Conservation (phyloP, 306 rosid species). For the Vicia faba region DNA sequence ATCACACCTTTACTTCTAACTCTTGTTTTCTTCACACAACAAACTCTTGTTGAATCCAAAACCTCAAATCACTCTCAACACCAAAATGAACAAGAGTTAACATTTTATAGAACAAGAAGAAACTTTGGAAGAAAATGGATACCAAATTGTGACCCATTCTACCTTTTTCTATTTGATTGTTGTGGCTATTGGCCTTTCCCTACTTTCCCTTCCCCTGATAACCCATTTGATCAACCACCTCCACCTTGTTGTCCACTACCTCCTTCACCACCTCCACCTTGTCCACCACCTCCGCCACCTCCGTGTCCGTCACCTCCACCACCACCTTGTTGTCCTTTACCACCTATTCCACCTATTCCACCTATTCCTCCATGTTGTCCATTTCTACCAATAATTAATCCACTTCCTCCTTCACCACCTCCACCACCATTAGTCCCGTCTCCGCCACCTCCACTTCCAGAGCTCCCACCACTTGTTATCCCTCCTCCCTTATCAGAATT, state of each 20-base stretch:
- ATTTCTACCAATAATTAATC: slow-evolving; percentile 10
- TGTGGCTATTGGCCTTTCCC: slow-evolving; percentile 90
- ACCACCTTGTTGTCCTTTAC: not conserved
- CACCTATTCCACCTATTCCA: slow-evolving; percentile 27
- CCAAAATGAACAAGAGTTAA: slow-evolving; percentile 45
- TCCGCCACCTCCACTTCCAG: slow-evolving; percentile 38
- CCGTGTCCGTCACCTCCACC: not conserved
- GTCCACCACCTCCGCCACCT: not conserved
- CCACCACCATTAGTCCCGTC: slow-evolving; percentile 42
- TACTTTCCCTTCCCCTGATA: slow-evolving; percentile 57
- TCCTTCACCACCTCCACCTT: not conserved
- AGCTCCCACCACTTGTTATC: slow-evolving; percentile 37
- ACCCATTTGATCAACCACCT: slow-evolving; percentile 65
- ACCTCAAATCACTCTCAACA: slow-evolving; percentile 12
- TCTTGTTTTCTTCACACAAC: slow-evolving; percentile 48
- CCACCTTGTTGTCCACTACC: slow-evolving; percentile 6
- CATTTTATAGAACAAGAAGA: slow-evolving; percentile 18
- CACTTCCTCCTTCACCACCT: slow-evolving; percentile 4
- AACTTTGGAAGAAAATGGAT: slow-evolving; percentile 22
- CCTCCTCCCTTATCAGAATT: slow-evolving; percentile 47
- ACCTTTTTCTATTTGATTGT: slow-evolving; percentile 52
- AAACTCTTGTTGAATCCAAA: slow-evolving; percentile 42
- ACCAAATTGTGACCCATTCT: slow-evolving; percentile 67
- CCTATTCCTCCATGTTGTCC: slow-evolving; percentile 36
- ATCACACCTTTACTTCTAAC: slow-evolving; percentile 34